phyloP scores from a whole-genome alignment of 1,284 basidiomycete genomes.

The Cutaneotrichosporon sp. region DNA sequence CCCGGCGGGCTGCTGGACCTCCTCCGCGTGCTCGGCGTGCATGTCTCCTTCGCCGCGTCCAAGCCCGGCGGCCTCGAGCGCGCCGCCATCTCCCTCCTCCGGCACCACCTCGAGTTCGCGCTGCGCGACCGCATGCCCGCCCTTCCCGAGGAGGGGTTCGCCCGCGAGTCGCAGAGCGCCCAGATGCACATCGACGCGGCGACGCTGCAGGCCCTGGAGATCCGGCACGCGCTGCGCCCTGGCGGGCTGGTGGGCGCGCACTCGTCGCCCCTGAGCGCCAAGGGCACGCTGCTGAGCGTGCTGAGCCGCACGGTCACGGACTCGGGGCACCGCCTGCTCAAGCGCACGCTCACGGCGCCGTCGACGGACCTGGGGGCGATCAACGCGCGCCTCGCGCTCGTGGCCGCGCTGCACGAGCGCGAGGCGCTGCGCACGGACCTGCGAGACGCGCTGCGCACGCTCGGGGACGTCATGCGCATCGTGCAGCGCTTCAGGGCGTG shows the following conservation, averaged over 20 bases:
- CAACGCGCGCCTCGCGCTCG: constrained; percentile 71
- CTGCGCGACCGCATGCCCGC: constrained; percentile 77
- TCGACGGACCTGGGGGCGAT: constrained; percentile 76
- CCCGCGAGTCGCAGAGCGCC: constrained; percentile 60
- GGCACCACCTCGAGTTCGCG: constrained; percentile 67
- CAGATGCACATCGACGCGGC: constrained; percentile 89
- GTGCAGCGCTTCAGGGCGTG: constrained; percentile 75
- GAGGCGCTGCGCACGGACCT: constrained; percentile 72
- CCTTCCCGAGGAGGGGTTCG: constrained; percentile 59
- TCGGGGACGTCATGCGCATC: constrained; percentile 74
- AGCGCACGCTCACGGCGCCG: constrained; percentile 57
- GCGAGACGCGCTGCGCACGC: constrained; percentile 60
- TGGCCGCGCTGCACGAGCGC: constrained; percentile 69
- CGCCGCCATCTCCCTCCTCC: constrained; percentile 66
- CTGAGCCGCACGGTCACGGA: constrained; percentile 77
- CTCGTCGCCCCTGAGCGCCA: constrained; percentile 19
- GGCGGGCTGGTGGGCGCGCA: constrained; percentile 58
- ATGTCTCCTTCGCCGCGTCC: constrained; percentile 46
- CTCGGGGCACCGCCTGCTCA: constrained; percentile 74
- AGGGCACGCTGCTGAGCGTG: constrained; percentile 71
- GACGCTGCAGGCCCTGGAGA: constrained; percentile 85
- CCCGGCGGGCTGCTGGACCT: constrained; percentile 19
- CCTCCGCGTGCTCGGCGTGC: constrained; percentile 37
- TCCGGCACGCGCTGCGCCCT: constrained; percentile 73
- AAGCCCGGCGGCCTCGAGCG: constrained; percentile 13